phyloP scores from a whole-genome alignment of 2,329 filamentous ascomycete species.

The Penicillium crustosum region DNA sequence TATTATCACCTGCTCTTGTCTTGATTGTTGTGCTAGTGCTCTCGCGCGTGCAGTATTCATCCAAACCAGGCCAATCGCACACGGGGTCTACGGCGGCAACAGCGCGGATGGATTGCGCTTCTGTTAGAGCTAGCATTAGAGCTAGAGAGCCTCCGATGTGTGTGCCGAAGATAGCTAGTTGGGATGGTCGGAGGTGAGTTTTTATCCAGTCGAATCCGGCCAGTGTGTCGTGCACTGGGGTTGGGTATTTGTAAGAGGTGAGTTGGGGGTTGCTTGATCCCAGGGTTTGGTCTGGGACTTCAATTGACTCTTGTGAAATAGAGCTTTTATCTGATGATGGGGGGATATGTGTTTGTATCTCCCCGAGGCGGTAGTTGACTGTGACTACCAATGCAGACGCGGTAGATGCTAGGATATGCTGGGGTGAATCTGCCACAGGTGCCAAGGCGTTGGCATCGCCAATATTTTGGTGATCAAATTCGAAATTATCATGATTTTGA shows the following conservation, averaged over 20 bases:
- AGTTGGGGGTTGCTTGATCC: background rate
- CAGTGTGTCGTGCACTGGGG: conserved; percentile 42
- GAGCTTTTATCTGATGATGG: background rate
- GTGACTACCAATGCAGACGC: conserved; percentile 40
- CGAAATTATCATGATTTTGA: background rate
- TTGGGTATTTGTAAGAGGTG: conserved; percentile 34
- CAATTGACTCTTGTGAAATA: background rate
- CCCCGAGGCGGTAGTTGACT: conserved; percentile 43
- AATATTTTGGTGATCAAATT: background rate
- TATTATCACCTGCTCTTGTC: background rate
- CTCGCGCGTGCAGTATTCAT: conserved; percentile 38
- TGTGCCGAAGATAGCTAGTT: conserved; percentile 35
- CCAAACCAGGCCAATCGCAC: conserved; percentile 43
- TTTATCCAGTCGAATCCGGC: conserved; percentile 42
- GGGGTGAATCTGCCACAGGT: conserved; percentile 12
- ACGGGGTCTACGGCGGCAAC: conserved; percentile 38
- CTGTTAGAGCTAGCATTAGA: conserved; percentile 45
- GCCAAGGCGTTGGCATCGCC: background rate
- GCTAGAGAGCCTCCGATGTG: conserved; percentile 45
- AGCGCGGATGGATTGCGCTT: conserved; percentile 34
- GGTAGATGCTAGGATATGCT: conserved; percentile 31
- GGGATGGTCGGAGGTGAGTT: conserved; percentile 30
- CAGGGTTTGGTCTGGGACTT: background rate
- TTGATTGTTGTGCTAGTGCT: background rate
- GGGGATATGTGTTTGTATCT: background rate